Conservation (phyloP, 495 filamentous ascomycete species). For the Penicillium ochrochloron region DNA sequence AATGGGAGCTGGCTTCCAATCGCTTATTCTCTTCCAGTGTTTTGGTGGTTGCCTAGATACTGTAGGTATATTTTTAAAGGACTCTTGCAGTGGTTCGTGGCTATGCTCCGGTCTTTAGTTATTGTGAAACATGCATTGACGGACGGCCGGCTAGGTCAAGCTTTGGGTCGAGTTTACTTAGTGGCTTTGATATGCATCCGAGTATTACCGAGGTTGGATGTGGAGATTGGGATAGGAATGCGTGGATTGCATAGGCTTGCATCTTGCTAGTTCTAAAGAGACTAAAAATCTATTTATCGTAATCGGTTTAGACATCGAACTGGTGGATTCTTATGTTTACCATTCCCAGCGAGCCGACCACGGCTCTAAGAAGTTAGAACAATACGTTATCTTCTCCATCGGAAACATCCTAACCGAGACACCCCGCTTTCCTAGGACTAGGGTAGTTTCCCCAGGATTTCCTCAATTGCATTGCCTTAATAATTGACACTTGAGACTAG, state of each 20-base stretch:
- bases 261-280: background rate
- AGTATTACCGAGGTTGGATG: background rate
- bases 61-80: background rate
- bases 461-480: too few species aligned
- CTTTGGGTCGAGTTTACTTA: background rate
- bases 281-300: background rate
- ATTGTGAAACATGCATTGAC: background rate
- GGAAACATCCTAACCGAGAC: background rate
- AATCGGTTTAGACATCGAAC: background rate
- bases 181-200: background rate
- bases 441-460: too few species aligned
- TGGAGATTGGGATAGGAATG: background rate
- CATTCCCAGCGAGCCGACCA: background rate
- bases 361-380: background rate
- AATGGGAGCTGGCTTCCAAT: too few species aligned
- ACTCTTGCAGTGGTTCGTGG: background rate
- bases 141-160: background rate
- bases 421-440: background rate
- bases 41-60: background rate
- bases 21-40: too few species aligned
- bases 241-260: background rate
- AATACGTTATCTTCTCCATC: background rate
- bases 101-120: background rate
- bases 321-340: background rate
- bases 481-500: background rate